Base-by-base conservation (phyloP, 148 eudicot species). In the Mesembryanthemum crystallinum region DNA sequence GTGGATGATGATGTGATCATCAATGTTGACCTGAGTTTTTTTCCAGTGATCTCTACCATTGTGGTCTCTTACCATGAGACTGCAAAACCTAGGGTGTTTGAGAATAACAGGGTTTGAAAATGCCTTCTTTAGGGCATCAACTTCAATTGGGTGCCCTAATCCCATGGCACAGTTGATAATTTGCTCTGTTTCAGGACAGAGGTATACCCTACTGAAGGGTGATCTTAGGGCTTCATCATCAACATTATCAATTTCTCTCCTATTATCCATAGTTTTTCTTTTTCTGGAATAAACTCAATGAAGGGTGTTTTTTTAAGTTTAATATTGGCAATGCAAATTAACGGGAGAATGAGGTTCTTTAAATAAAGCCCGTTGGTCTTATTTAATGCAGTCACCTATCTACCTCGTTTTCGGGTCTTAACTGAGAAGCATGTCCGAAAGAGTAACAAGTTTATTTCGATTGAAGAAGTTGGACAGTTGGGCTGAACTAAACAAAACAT, bases 61-160 rank as follows among this genome's bases (percentile, higher is more conserved):
- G 24, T 52, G 77, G 86, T 85, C 78, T 15, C 54, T 49, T 61
- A 89, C 83, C 77, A 89, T n/a, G 18, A 93, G 85, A 84, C 93
- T 89, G 73, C 84, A 73, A 86, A 93, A 93, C 20, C 96, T 78
- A 5, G 98, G 96, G 83, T 85, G 92, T 13, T 79, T 76, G 64
- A 86, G 11, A 81, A 88, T 77, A 74, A 82, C 28, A 3, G 94
- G 88, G 74, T 72, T 35, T 35, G 65, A 51, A 61, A 93, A 49
- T 3, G 72, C 89, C n/a, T 81, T 57, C 51, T 60, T 85, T 35
- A 89, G 11, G 64, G 83, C 83, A 1, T 69, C 77, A 11, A 83
- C 37, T 77, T 87, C 83, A 66, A 91, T 71, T 0, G 90, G 86
- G 75, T 67, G 8, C 45, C 77, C 35, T 29, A 73, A 20, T 23